These are phyloP conservation scores for Dunaliella primolecta DNA, from an alignment of 139 green algal genomes.

Conservation along the genomic window DNA sequence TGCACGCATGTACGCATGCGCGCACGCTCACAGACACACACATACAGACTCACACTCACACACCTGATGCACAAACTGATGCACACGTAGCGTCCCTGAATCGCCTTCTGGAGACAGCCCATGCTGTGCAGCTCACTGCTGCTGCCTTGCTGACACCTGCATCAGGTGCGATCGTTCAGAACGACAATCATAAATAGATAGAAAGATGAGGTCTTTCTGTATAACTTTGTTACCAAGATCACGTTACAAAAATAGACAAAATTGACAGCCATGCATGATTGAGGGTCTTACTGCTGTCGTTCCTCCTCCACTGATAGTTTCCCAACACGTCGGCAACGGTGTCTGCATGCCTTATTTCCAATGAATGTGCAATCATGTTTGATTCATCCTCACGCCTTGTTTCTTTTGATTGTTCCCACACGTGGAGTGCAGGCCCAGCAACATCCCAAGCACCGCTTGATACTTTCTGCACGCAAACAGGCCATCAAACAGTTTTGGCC, in stretches of 20 bases:
- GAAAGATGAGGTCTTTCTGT: too few relatives aligned
- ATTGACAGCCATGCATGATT: too few relatives aligned
- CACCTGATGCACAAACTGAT: neutral
- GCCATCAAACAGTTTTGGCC: neutral
- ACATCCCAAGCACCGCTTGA: neutral
- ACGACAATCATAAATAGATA: neutral
- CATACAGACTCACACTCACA: neutral
- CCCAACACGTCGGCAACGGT: neutral
- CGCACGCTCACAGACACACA: neutral
- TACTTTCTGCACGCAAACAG: neutral
- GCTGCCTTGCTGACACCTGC: neutral
- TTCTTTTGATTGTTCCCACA: neutral
- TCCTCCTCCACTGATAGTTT: neutral
- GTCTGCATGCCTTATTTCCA: neutral
- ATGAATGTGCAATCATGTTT: neutral
- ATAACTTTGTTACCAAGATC: neutral
- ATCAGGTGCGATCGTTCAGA: neutral
- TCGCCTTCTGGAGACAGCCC: neutral
- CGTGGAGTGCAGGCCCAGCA: neutral
- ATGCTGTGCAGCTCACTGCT: neutral
- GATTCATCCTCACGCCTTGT: neutral
- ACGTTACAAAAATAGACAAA: too few relatives aligned
- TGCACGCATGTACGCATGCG: neutral
- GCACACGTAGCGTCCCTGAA: neutral
- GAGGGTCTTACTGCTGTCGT: too few relatives aligned